Evolutionary conservation across 1,284 basidiomycete genomes (phyloP).

Genomic region (Inonotus obliquus): DNA sequence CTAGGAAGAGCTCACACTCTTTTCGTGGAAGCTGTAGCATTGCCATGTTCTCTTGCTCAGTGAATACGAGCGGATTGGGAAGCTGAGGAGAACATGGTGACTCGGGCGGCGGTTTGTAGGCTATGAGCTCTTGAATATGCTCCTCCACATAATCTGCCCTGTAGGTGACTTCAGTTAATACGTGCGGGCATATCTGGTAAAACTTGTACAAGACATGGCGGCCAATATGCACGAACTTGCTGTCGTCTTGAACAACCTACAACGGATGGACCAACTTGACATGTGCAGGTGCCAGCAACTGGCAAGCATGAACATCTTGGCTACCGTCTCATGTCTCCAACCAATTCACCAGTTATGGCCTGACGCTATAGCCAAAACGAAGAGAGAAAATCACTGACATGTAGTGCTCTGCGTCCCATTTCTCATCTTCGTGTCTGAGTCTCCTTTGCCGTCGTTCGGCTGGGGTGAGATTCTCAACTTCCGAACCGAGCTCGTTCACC

Average conservation of each 20-base stretch:
- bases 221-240: too few species aligned
- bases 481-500: constrained; percentile 67
- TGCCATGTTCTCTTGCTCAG: constrained; percentile 61
- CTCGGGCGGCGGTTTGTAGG: constrained; percentile 50
- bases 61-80: constrained; percentile 45
- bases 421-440: constrained; percentile 56
- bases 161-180: constrained; percentile 5
- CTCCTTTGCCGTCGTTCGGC: constrained; percentile 46
- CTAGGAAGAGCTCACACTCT: constrained; percentile 54
- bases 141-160: constrained; percentile 79
- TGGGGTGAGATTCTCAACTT: constrained; percentile 47
- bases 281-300: too few species aligned
- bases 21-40: constrained; percentile 69
- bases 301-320: too few species aligned
- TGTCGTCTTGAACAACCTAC: too few species aligned
- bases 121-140: constrained; percentile 62
- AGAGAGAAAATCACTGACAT: constrained; percentile 44
- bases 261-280: too few species aligned
- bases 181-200: too few species aligned
- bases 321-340: too few species aligned
- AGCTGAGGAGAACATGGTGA: constrained; percentile 27
- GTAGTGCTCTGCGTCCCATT: constrained; percentile 80
- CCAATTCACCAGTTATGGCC: too few species aligned
- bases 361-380: too few species aligned
- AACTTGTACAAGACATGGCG: too few species aligned